phyloP scores from a whole-genome alignment of 2,329 filamentous ascomycete genomes.

The Reticulascus tulasneorum region DNA sequence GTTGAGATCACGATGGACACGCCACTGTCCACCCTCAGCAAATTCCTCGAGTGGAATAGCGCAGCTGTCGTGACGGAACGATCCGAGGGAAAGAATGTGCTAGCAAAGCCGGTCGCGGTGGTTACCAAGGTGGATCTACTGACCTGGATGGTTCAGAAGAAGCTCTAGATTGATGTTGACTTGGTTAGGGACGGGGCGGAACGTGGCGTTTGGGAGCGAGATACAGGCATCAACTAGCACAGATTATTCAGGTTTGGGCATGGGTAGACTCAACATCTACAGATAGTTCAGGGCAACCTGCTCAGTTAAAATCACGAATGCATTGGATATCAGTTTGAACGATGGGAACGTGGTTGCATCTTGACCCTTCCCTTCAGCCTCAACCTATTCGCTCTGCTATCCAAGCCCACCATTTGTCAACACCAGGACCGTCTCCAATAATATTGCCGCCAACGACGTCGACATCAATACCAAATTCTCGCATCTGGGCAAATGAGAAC shows the following conservation, averaged over 20 bases:
- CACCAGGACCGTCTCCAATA: slow-evolving; percentile 60
- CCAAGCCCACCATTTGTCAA: slow-evolving; percentile 88
- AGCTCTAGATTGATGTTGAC: slow-evolving; percentile 17
- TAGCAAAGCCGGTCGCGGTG: slow-evolving; percentile 77
- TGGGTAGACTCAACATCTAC: slow-evolving; percentile 41
- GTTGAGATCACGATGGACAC: slow-evolving; percentile 94
- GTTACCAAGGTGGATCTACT: slow-evolving; percentile 96
- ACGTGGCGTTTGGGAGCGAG: slow-evolving; percentile 13
- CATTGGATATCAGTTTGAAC: background rate
- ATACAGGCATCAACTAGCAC: slow-evolving; percentile 13
- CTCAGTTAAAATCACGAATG: slow-evolving; percentile 1
- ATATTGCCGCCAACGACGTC: slow-evolving; percentile 75
- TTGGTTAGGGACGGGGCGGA: slow-evolving; percentile 11
- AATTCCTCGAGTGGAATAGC: slow-evolving; percentile 98
- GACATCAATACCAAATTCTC: slow-evolving; percentile 76
- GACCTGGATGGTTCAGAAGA: slow-evolving; percentile 79
- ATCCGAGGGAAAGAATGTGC: slow-evolving; percentile 47
- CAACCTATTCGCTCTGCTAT: slow-evolving; percentile 58
- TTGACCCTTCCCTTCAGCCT: slow-evolving; percentile 1
- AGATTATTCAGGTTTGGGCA: slow-evolving; percentile 9
- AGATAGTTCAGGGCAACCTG: slow-evolving; percentile 8
- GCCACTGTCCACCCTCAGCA: slow-evolving; percentile 74
- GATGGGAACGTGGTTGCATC: background rate
- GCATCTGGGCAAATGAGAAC: slow-evolving; percentile 79
- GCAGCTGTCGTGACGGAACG: slow-evolving; percentile 90